Evolutionary conservation across 306 rosid genomes (phyloP), one percentile per base, ranked within the genome.

Genomic region (Dryas octopetala): DNA sequence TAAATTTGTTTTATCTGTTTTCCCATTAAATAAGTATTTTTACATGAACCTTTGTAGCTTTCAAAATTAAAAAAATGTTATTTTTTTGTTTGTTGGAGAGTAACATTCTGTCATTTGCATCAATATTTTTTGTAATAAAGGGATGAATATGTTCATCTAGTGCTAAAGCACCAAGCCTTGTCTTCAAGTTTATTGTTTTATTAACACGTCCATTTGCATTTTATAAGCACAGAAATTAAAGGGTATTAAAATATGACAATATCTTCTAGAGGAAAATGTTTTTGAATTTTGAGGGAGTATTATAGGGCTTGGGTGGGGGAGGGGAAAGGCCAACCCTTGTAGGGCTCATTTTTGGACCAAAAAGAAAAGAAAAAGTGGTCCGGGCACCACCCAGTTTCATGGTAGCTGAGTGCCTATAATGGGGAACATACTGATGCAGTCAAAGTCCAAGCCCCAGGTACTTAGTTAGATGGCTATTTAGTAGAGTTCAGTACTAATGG

Each of bases 51-150:
- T 45, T 13, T n/a, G 62, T 41, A 63, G 32, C 17, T 64, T 51
- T 2, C 66, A 44, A 5, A 19, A 46, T 38, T n/a, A 46, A 11
- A 41, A 11, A 41, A 23, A n/a, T 45, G 50, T 9, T 61, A 4
- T 6, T 17, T 61, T 12, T 45, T 47, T 68, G 4, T 58, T 59
- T 40, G 19, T 8, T 49, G 50, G 49, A 62, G 64, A 41, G 51
- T 47, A 59, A 62, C 80, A 44, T 54, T 61, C 70, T 68, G 60
- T 38, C 51, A n/a, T 58, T 38, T 62, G 46, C 17, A 19, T 19
- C 55, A 32, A 47, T 49, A 17, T 41, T 38, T 58, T 68, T 5
- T 26, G 53, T 41, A 2, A 38, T 7, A 66, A 44, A 5, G 68
- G 40, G 47, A 38, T 74, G 41, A 41, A 13, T 38, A 32, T 43